Base-by-base conservation (phyloP, 2,329 filamentous ascomycete species). In the Colletotrichum theobromicola region DNA sequence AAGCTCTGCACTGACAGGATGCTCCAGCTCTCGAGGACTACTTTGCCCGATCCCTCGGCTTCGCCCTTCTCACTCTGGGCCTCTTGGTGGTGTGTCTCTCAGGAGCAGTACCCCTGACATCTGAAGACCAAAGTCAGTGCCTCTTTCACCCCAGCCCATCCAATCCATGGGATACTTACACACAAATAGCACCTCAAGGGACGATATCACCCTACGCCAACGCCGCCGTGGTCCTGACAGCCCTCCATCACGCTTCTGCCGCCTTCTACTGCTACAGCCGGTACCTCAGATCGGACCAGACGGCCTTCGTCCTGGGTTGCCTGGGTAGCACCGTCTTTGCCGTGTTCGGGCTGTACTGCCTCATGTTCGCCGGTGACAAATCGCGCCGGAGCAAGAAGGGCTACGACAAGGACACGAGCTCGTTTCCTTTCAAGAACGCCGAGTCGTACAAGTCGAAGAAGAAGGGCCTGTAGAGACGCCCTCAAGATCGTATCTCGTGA, bases 231-330 rank as follows among this genome's bases (percentile, higher is more conserved):
- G 87, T 92, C 50, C 84, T 95, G 16, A 93, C 93, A 2, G 90
- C 90, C 0, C 75, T 91, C 4, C 94, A 94, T 85, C 94, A 96
- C 82, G 84, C 87, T 21, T 79, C 87, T 0, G 87, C 87, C 6
- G 92, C 92, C 21, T 91, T 92, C 77, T 93, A 94, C 82, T 88
- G 90, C 79, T 97, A 96, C 84, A 88, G 88, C 63, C 89, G 92
- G 81, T 94, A 92, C 84, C 87, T 88, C n/a, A 53, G 67, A 13
- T 55, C 64, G 1, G 86, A 87, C 7, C 88, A 91, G 79, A 86
- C 89, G 13, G 90, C 88, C 0, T 94, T 93, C 80, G 83, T 89
- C 2, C 81, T 94, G 7, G 93, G 91, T 0, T 88, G 91, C 76
- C 78, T 89, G 2, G 91, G 88, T 24, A 92, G 88, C 77, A 86